Conservation (phyloP, 2,329 filamentous ascomycete species). For the Aspergillus sp. region DNA sequence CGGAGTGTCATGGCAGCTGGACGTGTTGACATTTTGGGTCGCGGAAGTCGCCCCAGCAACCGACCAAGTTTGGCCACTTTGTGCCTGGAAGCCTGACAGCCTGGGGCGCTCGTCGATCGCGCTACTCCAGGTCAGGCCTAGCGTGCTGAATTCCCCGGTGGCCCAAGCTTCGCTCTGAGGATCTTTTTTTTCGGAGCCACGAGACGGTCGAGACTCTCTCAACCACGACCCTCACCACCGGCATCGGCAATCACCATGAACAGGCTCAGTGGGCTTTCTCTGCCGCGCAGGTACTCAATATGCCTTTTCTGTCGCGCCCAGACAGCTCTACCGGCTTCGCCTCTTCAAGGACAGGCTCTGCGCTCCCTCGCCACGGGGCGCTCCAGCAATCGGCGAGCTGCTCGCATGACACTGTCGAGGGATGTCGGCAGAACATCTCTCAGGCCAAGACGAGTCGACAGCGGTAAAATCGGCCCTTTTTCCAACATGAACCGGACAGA, state of each 20-base stretch:
- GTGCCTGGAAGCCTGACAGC: constrained; percentile 23
- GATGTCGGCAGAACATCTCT: constrained; percentile 34
- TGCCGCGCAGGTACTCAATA: constrained; percentile 33
- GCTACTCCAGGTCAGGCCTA: constrained; percentile 19
- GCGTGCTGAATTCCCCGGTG: constrained; percentile 17
- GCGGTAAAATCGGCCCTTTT: constrained; percentile 58
- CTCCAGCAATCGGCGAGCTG: constrained; percentile 36
- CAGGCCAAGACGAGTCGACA: constrained; percentile 44
- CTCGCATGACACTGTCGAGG: constrained; percentile 45
- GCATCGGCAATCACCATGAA: constrained; percentile 20
- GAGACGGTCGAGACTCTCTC: constrained; percentile 5
- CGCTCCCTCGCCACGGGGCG: constrained; percentile 39
- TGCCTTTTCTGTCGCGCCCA: constrained; percentile 41
- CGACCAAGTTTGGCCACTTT: constrained; percentile 1
- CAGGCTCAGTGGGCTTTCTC: constrained; percentile 33
- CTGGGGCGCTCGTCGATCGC: constrained; percentile 20
- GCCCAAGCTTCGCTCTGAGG: constrained; percentile 19
- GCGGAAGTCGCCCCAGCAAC: constrained; percentile 43
- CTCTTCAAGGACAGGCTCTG: constrained; percentile 29
- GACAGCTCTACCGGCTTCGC: constrained; percentile 21
- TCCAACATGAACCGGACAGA: constrained; percentile 62
- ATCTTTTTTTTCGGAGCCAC: constrained; percentile 15
- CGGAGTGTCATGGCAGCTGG: constrained; percentile 1
- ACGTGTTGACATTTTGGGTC: constrained; percentile 34
- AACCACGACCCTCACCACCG: not conserved